A percentile compares a stretch with the other conserved stretches of the same genome.
Evolutionary conservation across 169 alveolate species (phyloP).

Genomic region (Plasmodium vivax): DNA sequence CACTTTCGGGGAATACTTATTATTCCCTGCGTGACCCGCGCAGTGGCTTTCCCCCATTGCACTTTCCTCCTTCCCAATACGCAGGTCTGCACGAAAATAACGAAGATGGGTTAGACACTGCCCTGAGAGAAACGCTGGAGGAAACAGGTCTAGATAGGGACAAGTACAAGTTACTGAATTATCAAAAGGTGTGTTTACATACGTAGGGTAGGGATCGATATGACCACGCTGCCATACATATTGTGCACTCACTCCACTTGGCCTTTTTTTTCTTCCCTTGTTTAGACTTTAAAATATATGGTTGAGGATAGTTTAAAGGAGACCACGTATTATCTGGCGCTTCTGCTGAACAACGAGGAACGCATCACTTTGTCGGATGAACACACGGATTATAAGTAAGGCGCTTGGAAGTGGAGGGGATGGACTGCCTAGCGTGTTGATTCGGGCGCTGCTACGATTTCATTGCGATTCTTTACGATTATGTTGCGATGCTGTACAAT

Average conservation of each 20-base stretch:
- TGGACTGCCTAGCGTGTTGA: neutral
- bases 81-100: constrained; percentile 81
- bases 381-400: constrained; percentile 82
- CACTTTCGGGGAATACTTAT: neutral
- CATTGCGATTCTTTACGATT: no score
- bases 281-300: constrained; percentile 75
- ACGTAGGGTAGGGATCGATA: neutral
- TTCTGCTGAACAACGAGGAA: constrained; percentile 72
- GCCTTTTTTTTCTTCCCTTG: neutral
- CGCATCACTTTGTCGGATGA: constrained; percentile 80
- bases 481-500: neutral
- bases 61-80: neutral
- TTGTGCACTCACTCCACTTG: neutral
- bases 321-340: constrained; percentile 80
- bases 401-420: neutral
- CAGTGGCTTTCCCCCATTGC: neutral
- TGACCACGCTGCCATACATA: neutral
- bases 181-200: constrained; percentile 42
- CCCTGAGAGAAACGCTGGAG: constrained; percentile 83
- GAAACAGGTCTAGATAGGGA: constrained; percentile 80
- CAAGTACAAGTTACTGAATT: constrained; percentile 74
- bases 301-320: constrained; percentile 81
- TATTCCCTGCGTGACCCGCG: neutral
- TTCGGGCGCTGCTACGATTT: neutral
- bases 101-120: constrained; percentile 77